phyloP scores from a whole-genome alignment of 2,329 filamentous ascomycete genomes.

The Aspergillus versicolor region DNA sequence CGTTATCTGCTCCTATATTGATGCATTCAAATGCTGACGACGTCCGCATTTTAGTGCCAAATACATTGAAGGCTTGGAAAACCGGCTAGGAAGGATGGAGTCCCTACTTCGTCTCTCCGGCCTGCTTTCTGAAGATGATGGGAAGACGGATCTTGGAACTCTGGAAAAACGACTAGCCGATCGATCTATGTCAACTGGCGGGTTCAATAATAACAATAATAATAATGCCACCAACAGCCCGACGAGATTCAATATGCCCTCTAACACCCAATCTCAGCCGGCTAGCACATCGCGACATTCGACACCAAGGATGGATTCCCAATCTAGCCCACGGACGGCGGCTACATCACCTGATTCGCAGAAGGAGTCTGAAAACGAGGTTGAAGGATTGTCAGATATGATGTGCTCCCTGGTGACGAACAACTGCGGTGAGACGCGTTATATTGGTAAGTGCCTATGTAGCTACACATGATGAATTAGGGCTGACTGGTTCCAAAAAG shows the following conservation, averaged over 20 bases:
- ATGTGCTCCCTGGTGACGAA: conserved; percentile 98
- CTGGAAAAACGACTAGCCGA: conserved; percentile 74
- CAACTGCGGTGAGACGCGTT: conserved; percentile 89
- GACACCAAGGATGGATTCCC: conserved; percentile 47
- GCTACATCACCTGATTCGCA: conserved; percentile 54
- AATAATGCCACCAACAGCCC: conserved; percentile 37
- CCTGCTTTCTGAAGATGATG: conserved; percentile 80
- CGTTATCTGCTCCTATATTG: conserved; percentile 22
- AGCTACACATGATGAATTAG: background rate
- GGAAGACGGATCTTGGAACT: conserved; percentile 80
- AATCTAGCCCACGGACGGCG: conserved; percentile 52
- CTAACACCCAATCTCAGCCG: conserved; percentile 29
- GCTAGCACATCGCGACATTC: conserved; percentile 41
- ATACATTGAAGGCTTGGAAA: conserved; percentile 96
- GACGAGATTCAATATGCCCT: conserved; percentile 27
- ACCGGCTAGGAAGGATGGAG: conserved; percentile 93
- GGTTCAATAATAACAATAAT: background rate
- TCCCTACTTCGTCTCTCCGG: conserved; percentile 83
- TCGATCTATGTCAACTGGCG: conserved; percentile 36
- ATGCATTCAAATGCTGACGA: conserved; percentile 40
- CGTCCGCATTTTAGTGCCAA: conserved; percentile 65
- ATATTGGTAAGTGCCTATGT: conserved; percentile 68
- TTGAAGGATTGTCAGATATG: conserved; percentile 90
- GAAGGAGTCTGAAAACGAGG: conserved; percentile 64
- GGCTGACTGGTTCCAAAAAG: conserved; percentile 46